phyloP scores from a whole-genome alignment of 2,329 filamentous ascomycete genomes.

The Colletotrichum aenigma region DNA sequence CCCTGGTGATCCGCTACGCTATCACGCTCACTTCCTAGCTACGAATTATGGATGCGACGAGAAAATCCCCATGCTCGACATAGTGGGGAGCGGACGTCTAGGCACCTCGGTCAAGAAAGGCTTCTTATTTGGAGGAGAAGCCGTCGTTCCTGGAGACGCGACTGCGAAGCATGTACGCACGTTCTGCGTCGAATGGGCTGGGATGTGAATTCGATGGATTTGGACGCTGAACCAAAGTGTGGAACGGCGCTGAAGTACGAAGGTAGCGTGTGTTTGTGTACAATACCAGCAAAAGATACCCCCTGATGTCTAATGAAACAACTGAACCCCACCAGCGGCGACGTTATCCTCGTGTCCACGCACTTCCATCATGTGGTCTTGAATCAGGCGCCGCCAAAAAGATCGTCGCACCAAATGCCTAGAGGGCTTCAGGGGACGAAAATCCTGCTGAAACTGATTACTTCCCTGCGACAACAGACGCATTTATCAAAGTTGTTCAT shows the following conservation, averaged over 20 bases:
- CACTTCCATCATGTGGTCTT: not conserved
- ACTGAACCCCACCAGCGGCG: not conserved
- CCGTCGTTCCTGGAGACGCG: slow-evolving; percentile 34
- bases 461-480: slow-evolving; percentile 89
- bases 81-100: slow-evolving; percentile 84
- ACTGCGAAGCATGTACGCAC: slow-evolving; percentile 60
- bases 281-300: not conserved
- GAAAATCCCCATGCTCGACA: slow-evolving; percentile 80
- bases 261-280: not conserved
- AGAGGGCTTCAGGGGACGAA: slow-evolving; percentile 70
- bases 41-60: slow-evolving; percentile 88
- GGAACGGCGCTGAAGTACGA: not conserved
- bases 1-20: slow-evolving; percentile 91
- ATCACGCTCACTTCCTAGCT: slow-evolving; percentile 92
- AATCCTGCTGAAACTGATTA: slow-evolving; percentile 87
- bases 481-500: slow-evolving; percentile 98
- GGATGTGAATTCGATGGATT: slow-evolving; percentile 64
- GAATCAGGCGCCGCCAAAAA: not conserved
- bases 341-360: not conserved
- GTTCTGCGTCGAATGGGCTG: slow-evolving; percentile 93
- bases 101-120: slow-evolving; percentile 97
- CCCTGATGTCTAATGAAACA: not conserved
- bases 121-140: slow-evolving; percentile 80
- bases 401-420: not conserved
- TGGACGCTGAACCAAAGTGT: not conserved